Evolutionary conservation across 306 rosid genomes (phyloP).

Genomic region (Rosa lucieae): DNA sequence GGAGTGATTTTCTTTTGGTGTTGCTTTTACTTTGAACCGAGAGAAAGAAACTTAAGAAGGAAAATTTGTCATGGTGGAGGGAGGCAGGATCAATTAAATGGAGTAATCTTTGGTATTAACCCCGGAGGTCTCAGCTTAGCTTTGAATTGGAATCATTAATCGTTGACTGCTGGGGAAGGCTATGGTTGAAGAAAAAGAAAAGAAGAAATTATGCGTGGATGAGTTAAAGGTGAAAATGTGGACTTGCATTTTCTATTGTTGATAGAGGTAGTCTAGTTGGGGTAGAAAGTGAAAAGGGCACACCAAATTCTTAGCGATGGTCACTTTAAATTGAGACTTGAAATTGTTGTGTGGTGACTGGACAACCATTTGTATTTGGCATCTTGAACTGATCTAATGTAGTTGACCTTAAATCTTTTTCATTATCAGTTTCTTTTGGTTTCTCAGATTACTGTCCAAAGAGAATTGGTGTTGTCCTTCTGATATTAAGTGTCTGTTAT

Average conservation of each 20-base stretch:
- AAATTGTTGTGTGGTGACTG: background rate
- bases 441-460: background rate
- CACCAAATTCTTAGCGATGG: background rate
- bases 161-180: background rate
- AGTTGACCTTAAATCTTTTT: slow-evolving; percentile 2
- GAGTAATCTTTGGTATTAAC: background rate
- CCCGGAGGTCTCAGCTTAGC: background rate
- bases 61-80: slow-evolving; percentile 3
- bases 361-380: background rate
- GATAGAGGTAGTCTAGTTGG: background rate
- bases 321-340: background rate
- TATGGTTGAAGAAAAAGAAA: background rate
- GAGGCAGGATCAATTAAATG: background rate
- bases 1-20: slow-evolving; percentile 2
- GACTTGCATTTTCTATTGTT: background rate
- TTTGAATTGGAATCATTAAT: background rate
- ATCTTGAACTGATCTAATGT: background rate
- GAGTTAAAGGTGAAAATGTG: slow-evolving; percentile 1
- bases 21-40: background rate
- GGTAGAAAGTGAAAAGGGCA: background rate
- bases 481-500: slow-evolving; percentile 19
- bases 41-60: slow-evolving; percentile 1
- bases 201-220: background rate
- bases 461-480: slow-evolving; percentile 10
- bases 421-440: background rate